These are phyloP conservation scores for Sextonia rubra DNA, from an alignment of 164 flowering plant genomes.

Conservation along the genomic window DNA sequence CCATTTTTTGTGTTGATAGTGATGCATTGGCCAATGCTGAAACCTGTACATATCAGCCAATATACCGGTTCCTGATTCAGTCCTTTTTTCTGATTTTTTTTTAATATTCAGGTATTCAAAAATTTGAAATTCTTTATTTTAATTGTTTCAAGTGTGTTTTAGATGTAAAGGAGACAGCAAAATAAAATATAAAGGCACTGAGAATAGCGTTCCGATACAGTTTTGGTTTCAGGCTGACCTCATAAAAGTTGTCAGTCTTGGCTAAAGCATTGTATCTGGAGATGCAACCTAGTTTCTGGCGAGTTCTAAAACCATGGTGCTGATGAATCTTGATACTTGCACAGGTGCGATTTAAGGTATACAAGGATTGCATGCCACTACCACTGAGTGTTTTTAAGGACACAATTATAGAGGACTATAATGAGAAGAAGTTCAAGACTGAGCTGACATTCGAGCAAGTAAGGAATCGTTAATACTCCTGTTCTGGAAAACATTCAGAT, in stretches of 20 bases:
- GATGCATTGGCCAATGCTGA: no score
- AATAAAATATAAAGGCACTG: no score
- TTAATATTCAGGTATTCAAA: no score
- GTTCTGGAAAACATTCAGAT: background rate
- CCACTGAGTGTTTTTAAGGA: constrained; percentile 64
- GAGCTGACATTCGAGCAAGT: constrained; percentile 67
- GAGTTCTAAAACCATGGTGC: background rate
- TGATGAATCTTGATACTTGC: constrained; percentile 3
- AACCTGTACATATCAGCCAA: no score
- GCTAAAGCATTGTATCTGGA: background rate
- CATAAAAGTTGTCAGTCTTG: no score
- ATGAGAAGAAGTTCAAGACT: constrained; percentile 51
- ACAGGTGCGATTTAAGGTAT: constrained; percentile 59
- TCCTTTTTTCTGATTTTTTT: no score
- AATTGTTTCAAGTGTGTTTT: constrained; percentile 40
- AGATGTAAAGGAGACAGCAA: constrained; percentile 50
- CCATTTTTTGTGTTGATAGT: no score
- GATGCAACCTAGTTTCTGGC: background rate
- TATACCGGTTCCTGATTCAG: no score
- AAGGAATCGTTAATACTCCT: constrained; percentile 13
- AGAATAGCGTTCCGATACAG: no score
- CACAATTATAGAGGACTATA: constrained; percentile 64
- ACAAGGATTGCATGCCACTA: constrained; percentile 59
- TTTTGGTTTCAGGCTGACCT: no score
- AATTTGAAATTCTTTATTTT: no score